These are phyloP conservation scores for Medicago ruthenica DNA, from an alignment of 306 rosid species.

Conservation along the genomic window DNA sequence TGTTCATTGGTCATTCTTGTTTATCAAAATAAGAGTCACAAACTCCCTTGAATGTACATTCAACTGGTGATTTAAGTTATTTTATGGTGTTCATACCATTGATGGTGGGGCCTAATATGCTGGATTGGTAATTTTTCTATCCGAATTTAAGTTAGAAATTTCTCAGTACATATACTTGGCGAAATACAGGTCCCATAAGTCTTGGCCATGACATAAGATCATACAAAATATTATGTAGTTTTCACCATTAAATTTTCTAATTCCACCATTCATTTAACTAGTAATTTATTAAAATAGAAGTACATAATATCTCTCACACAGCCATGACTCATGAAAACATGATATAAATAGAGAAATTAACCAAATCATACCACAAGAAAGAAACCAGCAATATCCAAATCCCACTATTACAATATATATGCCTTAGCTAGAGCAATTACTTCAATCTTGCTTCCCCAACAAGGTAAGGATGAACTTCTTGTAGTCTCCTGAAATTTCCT, in stretches of 20 bases:
- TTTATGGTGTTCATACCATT: too few relatives aligned
- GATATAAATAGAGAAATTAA: not conserved
- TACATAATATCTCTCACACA: slow-evolving; percentile 2
- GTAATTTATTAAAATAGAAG: slow-evolving; percentile 1
- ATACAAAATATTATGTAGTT: not conserved
- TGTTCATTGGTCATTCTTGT: too few relatives aligned
- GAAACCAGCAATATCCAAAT: slow-evolving; percentile 17
- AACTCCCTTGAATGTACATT: too few relatives aligned
- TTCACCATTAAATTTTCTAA: not conserved
- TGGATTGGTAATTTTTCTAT: not conserved
- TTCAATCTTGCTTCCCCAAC: slow-evolving; percentile 61
- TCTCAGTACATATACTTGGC: not conserved
- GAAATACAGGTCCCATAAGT: too few relatives aligned
- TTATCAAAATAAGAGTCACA: too few relatives aligned
- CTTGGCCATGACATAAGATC: too few relatives aligned
- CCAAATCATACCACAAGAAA: slow-evolving; percentile 19
- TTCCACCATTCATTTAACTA: not conserved
- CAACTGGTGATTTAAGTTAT: too few relatives aligned
- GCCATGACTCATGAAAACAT: not conserved
- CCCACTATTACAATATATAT: slow-evolving; percentile 29
- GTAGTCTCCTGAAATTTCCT: slow-evolving; percentile 76
- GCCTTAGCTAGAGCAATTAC: not conserved
- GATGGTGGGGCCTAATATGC: too few relatives aligned
- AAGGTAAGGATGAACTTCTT: slow-evolving; percentile 71
- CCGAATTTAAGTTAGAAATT: too few relatives aligned